Evolutionary conservation across 129 eudicot species (phyloP).

Genomic region (Tanacetum coccineum): DNA sequence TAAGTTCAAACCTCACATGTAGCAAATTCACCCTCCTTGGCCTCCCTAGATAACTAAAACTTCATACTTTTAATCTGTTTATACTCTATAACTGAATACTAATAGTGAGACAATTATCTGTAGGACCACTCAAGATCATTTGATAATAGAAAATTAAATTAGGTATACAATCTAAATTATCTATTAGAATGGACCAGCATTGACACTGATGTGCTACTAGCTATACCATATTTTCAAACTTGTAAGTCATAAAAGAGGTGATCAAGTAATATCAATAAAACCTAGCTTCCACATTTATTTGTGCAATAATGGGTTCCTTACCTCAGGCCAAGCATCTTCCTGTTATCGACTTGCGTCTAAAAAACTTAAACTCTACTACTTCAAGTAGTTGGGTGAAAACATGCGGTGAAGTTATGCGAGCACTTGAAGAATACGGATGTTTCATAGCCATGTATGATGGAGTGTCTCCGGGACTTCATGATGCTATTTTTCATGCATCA

Average conservation of each 20-base stretch:
- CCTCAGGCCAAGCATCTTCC: slow-evolving; percentile 32
- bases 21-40: too few relatives aligned
- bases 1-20: too few relatives aligned
- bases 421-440: slow-evolving; percentile 46
- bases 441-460: slow-evolving; percentile 36
- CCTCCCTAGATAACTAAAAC: too few relatives aligned
- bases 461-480: slow-evolving; percentile 29
- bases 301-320: slow-evolving; percentile 21
- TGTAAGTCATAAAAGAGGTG: slow-evolving; percentile 11
- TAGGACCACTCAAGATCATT: slow-evolving; percentile 1
- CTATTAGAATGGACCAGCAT: background rate
- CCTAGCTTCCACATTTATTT: background rate
- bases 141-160: background rate
- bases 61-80: too few relatives aligned
- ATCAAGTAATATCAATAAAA: background rate
- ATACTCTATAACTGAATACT: background rate
- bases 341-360: slow-evolving; percentile 25
- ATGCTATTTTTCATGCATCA: slow-evolving; percentile 31
- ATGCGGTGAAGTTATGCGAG: slow-evolving; percentile 26
- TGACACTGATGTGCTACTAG: slow-evolving; percentile 21
- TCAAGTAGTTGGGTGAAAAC: slow-evolving; percentile 35
- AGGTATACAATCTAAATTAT: slow-evolving; percentile 7
- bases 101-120: background rate
- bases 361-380: slow-evolving; percentile 19
- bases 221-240: background rate